Base-by-base conservation (phyloP, 2,329 filamentous ascomycete species). In the Aciculosporium take region DNA sequence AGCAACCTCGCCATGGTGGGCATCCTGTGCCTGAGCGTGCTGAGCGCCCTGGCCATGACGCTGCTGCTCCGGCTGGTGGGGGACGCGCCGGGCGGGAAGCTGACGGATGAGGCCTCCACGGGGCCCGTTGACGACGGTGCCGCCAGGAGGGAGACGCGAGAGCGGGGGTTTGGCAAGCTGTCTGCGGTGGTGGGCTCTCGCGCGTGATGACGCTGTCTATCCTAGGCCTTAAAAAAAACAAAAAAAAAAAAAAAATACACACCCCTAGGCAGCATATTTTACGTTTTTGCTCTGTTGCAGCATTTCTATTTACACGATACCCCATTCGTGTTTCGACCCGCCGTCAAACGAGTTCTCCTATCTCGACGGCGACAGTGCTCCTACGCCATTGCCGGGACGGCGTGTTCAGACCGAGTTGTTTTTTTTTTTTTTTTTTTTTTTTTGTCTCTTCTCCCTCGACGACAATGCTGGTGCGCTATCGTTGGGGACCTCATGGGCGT, bases 1-100 rank as follows among this genome's bases (percentile, higher is more conserved):
- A 93, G 85, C 63, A 94, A 93, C 60, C 65, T 88, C 49, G 76
- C 81, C 51, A 93, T 94, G 86, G 78, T 94, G 44, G 87, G 80
- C 3, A 94, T 94, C 42, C 63, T 94, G 17, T 76, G 74, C 47
- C 64, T 79, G 39, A 94, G 86, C 61, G 88, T 94, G 39, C 48
- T 81, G 4, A 81, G 80, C 51, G 81, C 81, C 33, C 64, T 79
- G 18, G 54, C 69, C 43, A 88, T 91, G 80, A 74, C 76, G 38
- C 53, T 77, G 15, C 59, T 85, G 43, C 61, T 93, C 31, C 79
- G 54, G 55, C 57, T 71, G 24, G 63, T 76, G 44, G 76, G 74
- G 17, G 74, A 75, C 49, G 55, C 66, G 30, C 67, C 67, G 1
- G 70, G 63, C 52, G 59, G 57, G 27, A 73, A 70, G 54, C 60